Conservation (phyloP, 164 flowering plant genomes). For the Nymphaea colorata region DNA sequence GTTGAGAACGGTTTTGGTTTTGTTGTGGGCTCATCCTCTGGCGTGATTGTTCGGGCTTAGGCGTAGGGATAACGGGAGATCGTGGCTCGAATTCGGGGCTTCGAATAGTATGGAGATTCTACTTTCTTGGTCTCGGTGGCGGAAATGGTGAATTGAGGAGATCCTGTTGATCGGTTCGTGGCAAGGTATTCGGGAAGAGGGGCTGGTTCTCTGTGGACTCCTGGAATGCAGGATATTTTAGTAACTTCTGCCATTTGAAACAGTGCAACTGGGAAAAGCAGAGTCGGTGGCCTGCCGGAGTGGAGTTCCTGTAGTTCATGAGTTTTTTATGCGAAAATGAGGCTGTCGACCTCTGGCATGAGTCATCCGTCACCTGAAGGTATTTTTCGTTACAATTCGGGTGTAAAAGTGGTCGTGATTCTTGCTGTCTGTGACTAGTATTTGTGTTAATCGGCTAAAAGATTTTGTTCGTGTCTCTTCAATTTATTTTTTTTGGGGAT, state of each 20-base stretch:
- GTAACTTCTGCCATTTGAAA: neutral
- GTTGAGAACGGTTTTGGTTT: neutral
- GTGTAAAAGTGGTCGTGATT: neutral
- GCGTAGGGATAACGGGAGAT: neutral
- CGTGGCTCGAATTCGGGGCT: neutral
- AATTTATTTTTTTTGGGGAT: neutral
- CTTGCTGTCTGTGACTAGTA: neutral
- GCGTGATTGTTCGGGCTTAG: neutral
- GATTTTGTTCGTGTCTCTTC: neutral
- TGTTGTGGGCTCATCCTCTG: neutral
- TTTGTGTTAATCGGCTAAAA: neutral
- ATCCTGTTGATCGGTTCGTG: neutral
- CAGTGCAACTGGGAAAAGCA: neutral
- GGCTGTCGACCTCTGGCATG: slow-evolving; percentile 29
- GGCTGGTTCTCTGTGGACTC: neutral
- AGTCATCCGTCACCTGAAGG: slow-evolving; percentile 54
- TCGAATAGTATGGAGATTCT: neutral
- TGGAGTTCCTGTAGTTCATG: slow-evolving; percentile 1
- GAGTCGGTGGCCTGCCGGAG: neutral
- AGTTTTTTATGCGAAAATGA: slow-evolving; percentile 11
- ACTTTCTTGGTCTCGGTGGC: neutral
- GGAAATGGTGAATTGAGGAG: neutral
- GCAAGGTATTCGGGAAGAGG: neutral
- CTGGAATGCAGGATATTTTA: neutral
- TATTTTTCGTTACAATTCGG: slow-evolving; percentile 9